Conservation (phyloP, 805 yeast species). For the Kuraishia cidri region DNA sequence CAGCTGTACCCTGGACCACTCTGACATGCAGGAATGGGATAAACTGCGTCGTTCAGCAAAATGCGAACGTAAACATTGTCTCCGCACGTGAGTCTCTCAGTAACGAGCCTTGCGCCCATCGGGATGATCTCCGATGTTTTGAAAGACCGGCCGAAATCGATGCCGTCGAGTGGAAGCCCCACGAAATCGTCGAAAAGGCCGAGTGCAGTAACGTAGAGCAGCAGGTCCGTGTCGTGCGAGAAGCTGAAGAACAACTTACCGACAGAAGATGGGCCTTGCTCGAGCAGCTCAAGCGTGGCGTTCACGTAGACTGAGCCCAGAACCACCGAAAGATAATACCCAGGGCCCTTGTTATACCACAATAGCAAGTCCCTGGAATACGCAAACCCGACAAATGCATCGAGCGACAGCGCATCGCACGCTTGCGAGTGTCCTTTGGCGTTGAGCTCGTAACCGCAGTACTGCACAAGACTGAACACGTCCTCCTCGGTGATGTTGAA, state of each 20-base stretch:
- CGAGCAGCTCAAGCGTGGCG: slow-evolving; percentile 19
- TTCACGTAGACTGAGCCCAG: slow-evolving; percentile 57
- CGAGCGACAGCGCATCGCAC: slow-evolving; percentile 59
- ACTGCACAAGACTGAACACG: slow-evolving; percentile 39
- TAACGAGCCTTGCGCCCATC: slow-evolving; percentile 44
- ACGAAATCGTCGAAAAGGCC: slow-evolving; percentile 39
- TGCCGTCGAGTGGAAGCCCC: slow-evolving; percentile 33
- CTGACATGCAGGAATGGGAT: slow-evolving; percentile 37
- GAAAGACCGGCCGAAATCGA: slow-evolving; percentile 34
- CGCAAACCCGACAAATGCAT: slow-evolving; percentile 55
- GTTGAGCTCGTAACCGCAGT: slow-evolving; percentile 73
- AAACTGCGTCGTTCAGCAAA: slow-evolving; percentile 43
- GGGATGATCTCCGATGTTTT: slow-evolving; percentile 38
- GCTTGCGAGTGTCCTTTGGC: slow-evolving; percentile 59
- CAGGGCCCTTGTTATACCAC: slow-evolving; percentile 59
- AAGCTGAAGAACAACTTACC: slow-evolving; percentile 56
- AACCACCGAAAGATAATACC: slow-evolving; percentile 45
- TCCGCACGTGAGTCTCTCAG: slow-evolving; percentile 39
- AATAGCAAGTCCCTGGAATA: slow-evolving; percentile 50
- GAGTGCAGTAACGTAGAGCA: slow-evolving; percentile 53
- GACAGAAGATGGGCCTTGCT: slow-evolving; percentile 12
- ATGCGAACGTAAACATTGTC: slow-evolving; percentile 32
- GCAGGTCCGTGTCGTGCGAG: slow-evolving; percentile 66
- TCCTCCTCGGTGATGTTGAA: slow-evolving; percentile 43
- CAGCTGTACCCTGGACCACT: slow-evolving; percentile 49